phyloP scores from a whole-genome alignment of 805 yeast genomes.

The Metschnikowia drakensbergensis region DNA sequence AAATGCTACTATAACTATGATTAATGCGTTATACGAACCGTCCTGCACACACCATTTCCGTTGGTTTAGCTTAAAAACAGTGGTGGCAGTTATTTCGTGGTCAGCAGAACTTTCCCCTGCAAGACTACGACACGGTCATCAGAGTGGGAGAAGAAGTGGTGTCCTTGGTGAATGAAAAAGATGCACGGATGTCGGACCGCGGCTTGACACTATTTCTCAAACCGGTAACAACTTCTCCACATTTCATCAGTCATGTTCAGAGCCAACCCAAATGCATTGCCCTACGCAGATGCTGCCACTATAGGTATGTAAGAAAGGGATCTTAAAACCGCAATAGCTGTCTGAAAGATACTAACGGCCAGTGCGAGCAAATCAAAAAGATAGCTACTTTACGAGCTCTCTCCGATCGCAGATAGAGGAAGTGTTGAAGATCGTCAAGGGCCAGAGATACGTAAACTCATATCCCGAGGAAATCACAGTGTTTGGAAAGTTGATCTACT shows the following conservation, averaged over 20 bases:
- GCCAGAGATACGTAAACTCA: constrained; percentile 61
- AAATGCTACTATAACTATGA: neutral
- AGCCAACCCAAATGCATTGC: constrained; percentile 29
- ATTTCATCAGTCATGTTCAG: constrained; percentile 10
- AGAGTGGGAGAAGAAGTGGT: too few species aligned
- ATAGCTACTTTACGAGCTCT: constrained; percentile 61
- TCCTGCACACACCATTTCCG: too few species aligned
- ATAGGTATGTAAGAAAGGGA: constrained; percentile 49
- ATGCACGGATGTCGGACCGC: constrained; percentile 3
- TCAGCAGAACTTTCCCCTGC: too few species aligned
- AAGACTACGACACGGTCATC: too few species aligned
- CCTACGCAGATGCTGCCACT: constrained; percentile 84
- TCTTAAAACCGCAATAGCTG: too few species aligned
- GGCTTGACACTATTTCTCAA: neutral
- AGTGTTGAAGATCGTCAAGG: constrained; percentile 50
- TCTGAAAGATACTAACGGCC: constrained; percentile 19
- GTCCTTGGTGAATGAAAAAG: neutral
- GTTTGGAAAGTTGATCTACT: constrained; percentile 56
- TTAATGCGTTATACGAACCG: too few species aligned
- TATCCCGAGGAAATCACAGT: constrained; percentile 61
- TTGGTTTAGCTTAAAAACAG: too few species aligned
- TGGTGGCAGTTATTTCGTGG: too few species aligned
- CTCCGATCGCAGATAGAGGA: constrained; percentile 55
- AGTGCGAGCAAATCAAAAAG: constrained; percentile 91
- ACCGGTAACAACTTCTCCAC: neutral